A percentile compares a stretch with the other conserved stretches of the same genome.
These are phyloP conservation scores for Agaricus sinodeliciosus DNA, from an alignment of 768 basidiomycete genomes.

Conservation along the genomic window DNA sequence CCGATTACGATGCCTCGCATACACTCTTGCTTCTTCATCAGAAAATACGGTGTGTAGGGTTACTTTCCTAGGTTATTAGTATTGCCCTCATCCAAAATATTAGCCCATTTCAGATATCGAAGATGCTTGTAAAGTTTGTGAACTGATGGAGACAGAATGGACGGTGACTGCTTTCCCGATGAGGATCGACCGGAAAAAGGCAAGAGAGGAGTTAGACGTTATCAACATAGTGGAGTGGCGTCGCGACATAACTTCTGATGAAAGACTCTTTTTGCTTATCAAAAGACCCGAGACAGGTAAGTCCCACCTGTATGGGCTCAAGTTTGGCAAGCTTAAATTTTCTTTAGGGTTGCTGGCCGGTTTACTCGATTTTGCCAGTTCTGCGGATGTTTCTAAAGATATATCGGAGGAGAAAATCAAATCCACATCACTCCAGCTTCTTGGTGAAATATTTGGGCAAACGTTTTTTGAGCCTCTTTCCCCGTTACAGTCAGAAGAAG, in stretches of 20 bases:
- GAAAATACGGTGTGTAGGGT: slow-evolving; percentile 6
- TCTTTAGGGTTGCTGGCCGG: slow-evolving; percentile 80
- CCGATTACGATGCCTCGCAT: slow-evolving; percentile 61
- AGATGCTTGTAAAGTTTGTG: slow-evolving; percentile 66
- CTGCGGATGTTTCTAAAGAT: slow-evolving; percentile 42
- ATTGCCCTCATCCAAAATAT: not conserved
- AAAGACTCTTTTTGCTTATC: slow-evolving; percentile 68
- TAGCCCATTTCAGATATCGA: slow-evolving; percentile 52
- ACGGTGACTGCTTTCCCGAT: slow-evolving; percentile 80
- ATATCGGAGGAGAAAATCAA: slow-evolving; percentile 33
- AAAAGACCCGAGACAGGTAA: slow-evolving; percentile 80
- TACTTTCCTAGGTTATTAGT: not conserved
- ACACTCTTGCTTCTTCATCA: slow-evolving; percentile 19
- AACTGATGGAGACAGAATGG: slow-evolving; percentile 35
- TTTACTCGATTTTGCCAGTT: slow-evolving; percentile 80
- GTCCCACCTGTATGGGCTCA: slow-evolving; percentile 13
- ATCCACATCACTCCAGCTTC: slow-evolving; percentile 28
- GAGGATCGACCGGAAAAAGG: slow-evolving; percentile 76
- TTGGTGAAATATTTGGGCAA: slow-evolving; percentile 32
- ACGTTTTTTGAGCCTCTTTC: slow-evolving; percentile 14
- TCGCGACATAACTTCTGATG: slow-evolving; percentile 19
- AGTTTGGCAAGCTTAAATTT: slow-evolving; percentile 3
- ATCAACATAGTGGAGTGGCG: slow-evolving; percentile 87
- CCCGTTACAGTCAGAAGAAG: slow-evolving; percentile 4
- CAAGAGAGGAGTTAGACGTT: slow-evolving; percentile 76